Evolutionary conservation across 371 early-diverging fungal genomes (phyloP), one percentile per base, ranked within the genome.

Genomic region (Rhizopus sp.): DNA sequence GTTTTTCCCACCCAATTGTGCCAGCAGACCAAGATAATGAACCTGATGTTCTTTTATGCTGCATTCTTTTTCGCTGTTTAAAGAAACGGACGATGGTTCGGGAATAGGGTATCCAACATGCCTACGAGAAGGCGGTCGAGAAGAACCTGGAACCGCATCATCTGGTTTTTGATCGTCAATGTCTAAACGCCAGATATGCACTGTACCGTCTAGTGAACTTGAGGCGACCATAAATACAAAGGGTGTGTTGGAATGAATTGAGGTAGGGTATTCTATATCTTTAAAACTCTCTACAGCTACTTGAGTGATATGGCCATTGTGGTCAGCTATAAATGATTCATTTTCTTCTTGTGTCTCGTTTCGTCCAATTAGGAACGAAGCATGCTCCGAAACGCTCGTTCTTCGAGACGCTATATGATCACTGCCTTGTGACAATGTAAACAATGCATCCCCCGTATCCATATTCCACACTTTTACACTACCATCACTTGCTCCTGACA

Each of bases 381-480:
- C 10, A 45, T 35, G 10, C n/a, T 23, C 23, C 23, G 23, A 23
- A 23, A 23, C 23, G 23, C 23, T 23, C 23, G 23, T 23, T 23
- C 23, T 23, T 23, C 23, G 23, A 23, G 50, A 50, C 4, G 46
- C 12, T 6, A 37, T 30, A n/a, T 13, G 15, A 8, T 55, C 29
- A 32, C 47, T 49, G 16, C 70, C 64, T 8, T 34, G 30, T 82
- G 72, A 64, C 75, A 73, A 40, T 5, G 59, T 57, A 23, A 64
- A 59, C 8, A 69, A 16, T 4, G 35, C 70, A 32, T 86, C 64
- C 6, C 93, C 96, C 17, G 86, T 86, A 53, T 92, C 88, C 6
- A 90, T 75, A 55, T 95, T 94, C 98, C 98, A 99, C 31, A 95
- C 83, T 60, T 89, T 90, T 7, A 98, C 84, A 3, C 84, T 78